Conservation (phyloP, 202 grass and related monocot species). For the Dendrocalamus latiflorus region DNA sequence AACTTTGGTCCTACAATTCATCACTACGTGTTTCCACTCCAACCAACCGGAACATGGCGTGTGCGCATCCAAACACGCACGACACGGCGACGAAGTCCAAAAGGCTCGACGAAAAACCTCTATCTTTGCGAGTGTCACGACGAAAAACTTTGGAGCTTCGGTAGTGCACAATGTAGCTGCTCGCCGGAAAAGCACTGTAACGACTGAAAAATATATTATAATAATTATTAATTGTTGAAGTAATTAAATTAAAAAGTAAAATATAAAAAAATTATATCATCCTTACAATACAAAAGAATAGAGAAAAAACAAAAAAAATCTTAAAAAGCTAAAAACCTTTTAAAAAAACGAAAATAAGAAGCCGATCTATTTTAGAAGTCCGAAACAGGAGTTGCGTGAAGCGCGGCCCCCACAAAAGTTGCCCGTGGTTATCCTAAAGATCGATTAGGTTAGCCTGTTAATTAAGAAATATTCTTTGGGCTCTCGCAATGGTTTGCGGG, state of each 20-base stretch:
- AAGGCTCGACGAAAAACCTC: not conserved
- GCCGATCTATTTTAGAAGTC: no score
- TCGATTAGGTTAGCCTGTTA: not conserved
- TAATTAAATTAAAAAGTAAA: no score
- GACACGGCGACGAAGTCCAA: not conserved
- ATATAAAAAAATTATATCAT: no score
- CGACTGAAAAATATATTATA: no score
- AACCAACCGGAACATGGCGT: not conserved
- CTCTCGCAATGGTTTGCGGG: not conserved
- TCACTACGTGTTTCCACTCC: not conserved
- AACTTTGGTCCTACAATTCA: not conserved
- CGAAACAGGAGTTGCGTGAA: no score
- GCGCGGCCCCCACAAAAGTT: not conserved
- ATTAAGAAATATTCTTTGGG: not conserved
- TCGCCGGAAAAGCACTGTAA: no score
- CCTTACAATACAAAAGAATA: no score
- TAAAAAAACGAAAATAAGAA: no score
- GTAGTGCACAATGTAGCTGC: no score
- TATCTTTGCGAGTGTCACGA: not conserved
- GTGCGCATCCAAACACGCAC: not conserved
- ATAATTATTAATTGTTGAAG: no score
- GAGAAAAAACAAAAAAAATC: no score
- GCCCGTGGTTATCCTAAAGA: not conserved
- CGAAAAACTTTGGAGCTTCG: not conserved
- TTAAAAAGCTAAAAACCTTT: no score